Percentiles rank a stretch among this genome's conserved stretches.
Evolutionary conservation across 805 yeast genomes (phyloP).

Genomic region (Jamesozyma spencerorum): DNA sequence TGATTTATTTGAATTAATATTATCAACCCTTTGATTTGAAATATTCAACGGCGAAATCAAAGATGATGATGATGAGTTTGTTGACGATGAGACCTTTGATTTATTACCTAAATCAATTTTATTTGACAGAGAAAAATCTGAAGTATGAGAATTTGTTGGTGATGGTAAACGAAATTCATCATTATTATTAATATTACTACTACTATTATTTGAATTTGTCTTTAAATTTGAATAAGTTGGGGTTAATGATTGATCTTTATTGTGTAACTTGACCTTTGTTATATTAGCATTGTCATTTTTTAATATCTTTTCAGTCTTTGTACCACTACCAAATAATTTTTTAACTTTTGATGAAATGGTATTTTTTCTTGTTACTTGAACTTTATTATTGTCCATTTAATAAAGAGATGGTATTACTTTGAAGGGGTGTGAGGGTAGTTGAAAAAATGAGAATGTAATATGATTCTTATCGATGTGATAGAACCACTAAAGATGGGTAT

Average conservation of each 20-base stretch:
- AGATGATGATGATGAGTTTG: conserved; percentile 1
- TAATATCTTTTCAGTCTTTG: background rate
- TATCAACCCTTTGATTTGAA: background rate
- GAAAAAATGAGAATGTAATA: too few species aligned
- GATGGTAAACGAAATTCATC: conserved; percentile 1
- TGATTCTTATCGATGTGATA: too few species aligned
- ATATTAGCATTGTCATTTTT: too few species aligned
- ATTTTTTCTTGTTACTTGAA: conserved; percentile 3
- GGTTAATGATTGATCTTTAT: background rate
- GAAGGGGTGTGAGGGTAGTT: too few species aligned
- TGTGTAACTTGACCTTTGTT: too few species aligned
- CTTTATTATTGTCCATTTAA: background rate
- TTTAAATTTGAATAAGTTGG: background rate
- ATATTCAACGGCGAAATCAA: background rate
- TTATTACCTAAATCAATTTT: background rate
- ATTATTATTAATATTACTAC: background rate
- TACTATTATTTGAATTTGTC: background rate
- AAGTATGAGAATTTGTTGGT: conserved; percentile 4
- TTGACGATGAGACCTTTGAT: conserved; percentile 1
- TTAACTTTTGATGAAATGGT: conserved; percentile 6
- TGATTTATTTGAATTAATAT: background rate
- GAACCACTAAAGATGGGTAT: too few species aligned
- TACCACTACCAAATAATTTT: conserved; percentile 6
- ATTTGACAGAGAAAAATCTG: conserved; percentile 5
- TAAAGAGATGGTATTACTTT: too few species aligned